Percentiles rank a stretch among this genome's conserved stretches.
Evolutionary conservation across 2,329 filamentous ascomycete species (phyloP).

Genomic region (Aureobasidium zeae): DNA sequence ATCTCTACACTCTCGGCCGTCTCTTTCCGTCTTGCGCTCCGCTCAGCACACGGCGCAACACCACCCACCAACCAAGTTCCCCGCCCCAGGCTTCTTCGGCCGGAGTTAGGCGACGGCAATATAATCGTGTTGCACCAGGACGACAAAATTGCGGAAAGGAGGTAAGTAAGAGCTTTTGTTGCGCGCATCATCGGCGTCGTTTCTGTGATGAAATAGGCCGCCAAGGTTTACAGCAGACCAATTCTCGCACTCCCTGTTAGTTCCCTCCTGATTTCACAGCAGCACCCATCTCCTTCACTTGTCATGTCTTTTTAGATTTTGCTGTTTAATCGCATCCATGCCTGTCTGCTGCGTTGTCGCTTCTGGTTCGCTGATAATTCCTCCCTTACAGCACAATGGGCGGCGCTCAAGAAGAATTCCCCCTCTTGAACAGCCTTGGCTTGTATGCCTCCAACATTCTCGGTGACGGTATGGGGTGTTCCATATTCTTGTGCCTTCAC

Average conservation of each 20-base stretch:
- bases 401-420: conserved; percentile 39
- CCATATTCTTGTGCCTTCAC: conserved; percentile 15
- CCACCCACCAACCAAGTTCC: no score
- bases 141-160: neutral
- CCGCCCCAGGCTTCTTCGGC: no score
- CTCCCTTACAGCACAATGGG: conserved; percentile 21
- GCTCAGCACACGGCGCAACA: no score
- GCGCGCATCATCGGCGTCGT: conserved; percentile 10
- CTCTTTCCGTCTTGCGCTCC: no score
- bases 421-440: conserved; percentile 46
- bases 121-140: no score
- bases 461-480: conserved; percentile 51
- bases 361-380: conserved; percentile 18
- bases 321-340: conserved; percentile 17
- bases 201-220: conserved; percentile 15
- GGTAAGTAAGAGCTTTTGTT: conserved; percentile 6
- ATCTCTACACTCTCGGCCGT: no score
- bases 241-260: conserved; percentile 10
- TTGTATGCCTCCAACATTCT: conserved; percentile 51
- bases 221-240: conserved; percentile 14
- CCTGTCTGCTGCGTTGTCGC: conserved; percentile 15
- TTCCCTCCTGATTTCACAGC: no score
- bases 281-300: no score
- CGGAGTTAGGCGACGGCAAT: neutral
- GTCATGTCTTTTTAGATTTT: conserved; percentile 19